Base-by-base conservation (phyloP, 2,329 filamentous ascomycete species). In the Diplodia seriata region DNA sequence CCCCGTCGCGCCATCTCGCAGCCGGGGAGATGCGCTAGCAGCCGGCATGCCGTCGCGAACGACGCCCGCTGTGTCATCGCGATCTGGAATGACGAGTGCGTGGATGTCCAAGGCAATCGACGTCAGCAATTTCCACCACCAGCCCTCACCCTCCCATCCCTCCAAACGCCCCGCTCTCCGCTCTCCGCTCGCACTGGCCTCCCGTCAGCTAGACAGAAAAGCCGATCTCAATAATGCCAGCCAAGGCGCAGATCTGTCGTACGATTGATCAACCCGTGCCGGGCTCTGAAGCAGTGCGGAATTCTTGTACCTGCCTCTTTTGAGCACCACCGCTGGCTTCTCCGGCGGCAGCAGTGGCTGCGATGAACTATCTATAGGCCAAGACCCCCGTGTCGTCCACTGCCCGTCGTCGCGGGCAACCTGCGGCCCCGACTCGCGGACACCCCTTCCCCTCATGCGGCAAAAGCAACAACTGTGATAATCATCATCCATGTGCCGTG, bases 201-300 rank as follows among this genome's bases (percentile, higher is more conserved):
- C 29, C 29, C 59, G 43, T 47, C 43, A 20, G n/a, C 43, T 20
- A n/a, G 43, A 59, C 5, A 11, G 36, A 14, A 11, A 38, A 63
- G 59, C 43, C 59, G 59, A 63, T 63, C 59, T 63, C 47, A 63
- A 63, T 63, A 63, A 49, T 43, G 40, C 57, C 57, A 20, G 57
- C 47, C 18, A 36, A 31, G 47, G 23, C 47, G 59, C 59, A 63
- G 59, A 63, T 63, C 59, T 29, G 29, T 63, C 59, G 59, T 63
- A 63, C 59, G 59, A 63, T 47, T 63, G 59, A 63, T 63, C 59
- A 63, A 38, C 59, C 59, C 59, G 59, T 29, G 20, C 59, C 47
- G 23, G 38, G 38, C 55, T 38, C 55, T 47, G 55, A 59, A 59
- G 55, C 55, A 29, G 36, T 14, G 23, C 20, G n/a, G 11, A 26